Evolutionary conservation across 1,139 yeast species (phyloP), one percentile per base, ranked within the genome.

Genomic region (Debaryomyces singareniensis): DNA sequence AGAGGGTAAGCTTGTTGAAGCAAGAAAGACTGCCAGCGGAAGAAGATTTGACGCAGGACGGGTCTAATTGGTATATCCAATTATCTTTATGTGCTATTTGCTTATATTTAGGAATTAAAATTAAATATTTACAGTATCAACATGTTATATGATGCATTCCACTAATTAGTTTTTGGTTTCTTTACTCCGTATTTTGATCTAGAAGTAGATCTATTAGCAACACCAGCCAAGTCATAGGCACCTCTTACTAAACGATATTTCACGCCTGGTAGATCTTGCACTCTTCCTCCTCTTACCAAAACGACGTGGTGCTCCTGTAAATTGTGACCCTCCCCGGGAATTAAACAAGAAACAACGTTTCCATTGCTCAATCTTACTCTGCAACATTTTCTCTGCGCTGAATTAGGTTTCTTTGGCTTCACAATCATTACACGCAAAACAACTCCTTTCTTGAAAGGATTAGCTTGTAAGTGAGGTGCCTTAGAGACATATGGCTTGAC

Each of bases 271-370:
- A 91, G 70, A 78, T 93, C 99, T 55, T 89, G 96, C 31, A 87
- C 87, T 70, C 96, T 78, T 12, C 98, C 99, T 15, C 99, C 99
- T 56, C 98, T 76, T 2, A 93, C 95, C 34, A 80, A 75, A 2
- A 93, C 97, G 33, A 91, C 94, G 51, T 94, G 86, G 61, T 93
- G 99, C 59, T 93, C 99, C 62, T 91, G 97, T 25, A 94, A 91
- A 51, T 91, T 91, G 58, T 93, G 98, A 15, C 99, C 98, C 53
- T 91, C 97, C 34, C 99, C 99, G 9, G 97, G 96, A 36, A 93
- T 91, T 55, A 89, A 87, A 3, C 96, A 96, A 31, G 94, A 80
- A 13, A 91, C 74, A 30, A 84, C 80, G 43, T 79, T 81, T 20
- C 98, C 98, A 49, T 85, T 91, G 13, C 95, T 76, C 38, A 93